These are phyloP conservation scores for Cyamopsis tetragonoloba DNA, from an alignment of 306 rosid genomes.

Conservation along the genomic window DNA sequence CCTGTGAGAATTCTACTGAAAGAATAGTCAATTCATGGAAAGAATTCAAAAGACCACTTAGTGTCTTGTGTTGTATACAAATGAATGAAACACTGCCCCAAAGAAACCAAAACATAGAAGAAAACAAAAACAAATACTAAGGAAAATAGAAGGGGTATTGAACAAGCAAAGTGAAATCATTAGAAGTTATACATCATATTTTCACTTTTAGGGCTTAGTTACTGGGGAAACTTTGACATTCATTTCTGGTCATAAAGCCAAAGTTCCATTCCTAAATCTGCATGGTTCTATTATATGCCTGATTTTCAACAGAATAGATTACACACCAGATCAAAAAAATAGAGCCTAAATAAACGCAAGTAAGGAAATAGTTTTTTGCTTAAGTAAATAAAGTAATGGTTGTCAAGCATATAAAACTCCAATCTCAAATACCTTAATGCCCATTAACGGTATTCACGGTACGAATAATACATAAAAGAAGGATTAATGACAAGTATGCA, in stretches of 20 bases:
- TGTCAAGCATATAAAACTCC: neutral
- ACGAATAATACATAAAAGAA: neutral
- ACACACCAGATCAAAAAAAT: neutral
- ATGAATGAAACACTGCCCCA: neutral
- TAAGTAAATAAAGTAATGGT: too few species aligned
- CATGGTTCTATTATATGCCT: neutral
- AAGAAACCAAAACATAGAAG: neutral
- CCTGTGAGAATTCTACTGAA: neutral
- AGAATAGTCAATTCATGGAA: neutral
- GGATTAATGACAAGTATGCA: neutral
- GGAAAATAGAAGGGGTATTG: neutral
- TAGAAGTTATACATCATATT: neutral
- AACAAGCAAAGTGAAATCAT: neutral
- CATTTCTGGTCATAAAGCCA: neutral
- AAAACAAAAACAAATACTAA: neutral
- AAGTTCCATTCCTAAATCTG: neutral
- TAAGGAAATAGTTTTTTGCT: neutral
- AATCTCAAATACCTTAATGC: constrained; percentile 8
- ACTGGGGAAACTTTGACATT: constrained; percentile 7
- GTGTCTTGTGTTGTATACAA: neutral
- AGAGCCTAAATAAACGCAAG: neutral
- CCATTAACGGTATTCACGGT: neutral
- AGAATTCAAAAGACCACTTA: neutral
- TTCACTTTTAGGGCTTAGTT: neutral
- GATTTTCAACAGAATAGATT: neutral